Evolutionary conservation across 257 asterid genomes (phyloP).

Genomic region (Gentiana straminea): DNA sequence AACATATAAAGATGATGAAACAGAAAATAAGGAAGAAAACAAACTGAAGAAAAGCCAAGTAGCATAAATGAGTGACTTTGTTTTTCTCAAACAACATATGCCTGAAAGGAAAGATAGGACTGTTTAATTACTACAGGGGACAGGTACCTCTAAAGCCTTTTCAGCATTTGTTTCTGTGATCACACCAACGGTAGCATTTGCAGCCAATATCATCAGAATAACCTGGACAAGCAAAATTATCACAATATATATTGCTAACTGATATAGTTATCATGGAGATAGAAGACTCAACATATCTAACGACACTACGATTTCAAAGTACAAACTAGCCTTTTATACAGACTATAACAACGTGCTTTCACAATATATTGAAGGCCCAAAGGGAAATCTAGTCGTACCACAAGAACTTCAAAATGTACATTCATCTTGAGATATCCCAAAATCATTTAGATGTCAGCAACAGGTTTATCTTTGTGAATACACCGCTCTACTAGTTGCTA

Average conservation of each 20-base stretch:
- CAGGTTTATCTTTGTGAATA: too few species aligned
- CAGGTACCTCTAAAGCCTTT: slow-evolving; percentile 90
- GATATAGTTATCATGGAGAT: too few species aligned
- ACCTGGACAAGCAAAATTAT: slow-evolving; percentile 38
- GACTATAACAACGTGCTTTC: too few species aligned
- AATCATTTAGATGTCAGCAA: too few species aligned
- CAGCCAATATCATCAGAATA: slow-evolving; percentile 95
- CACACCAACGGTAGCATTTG: slow-evolving; percentile 99
- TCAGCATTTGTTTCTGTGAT: slow-evolving; percentile 98
- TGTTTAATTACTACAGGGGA: slow-evolving; percentile 4
- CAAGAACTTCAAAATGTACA: too few species aligned
- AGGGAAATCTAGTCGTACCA: too few species aligned
- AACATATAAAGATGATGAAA: not conserved
- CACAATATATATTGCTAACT: not conserved
- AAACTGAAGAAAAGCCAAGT: not conserved
- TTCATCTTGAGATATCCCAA: too few species aligned
- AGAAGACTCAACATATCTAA: too few species aligned
- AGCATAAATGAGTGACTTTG: not conserved
- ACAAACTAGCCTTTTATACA: too few species aligned
- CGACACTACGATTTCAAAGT: too few species aligned
- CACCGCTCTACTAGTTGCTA: too few species aligned
- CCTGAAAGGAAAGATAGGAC: not conserved
- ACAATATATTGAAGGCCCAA: too few species aligned
- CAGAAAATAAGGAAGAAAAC: not conserved
- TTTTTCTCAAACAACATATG: slow-evolving; percentile 1